These are phyloP conservation scores for Rauvolfia tetraphylla DNA, from an alignment of 257 asterid species.

Conservation along the genomic window DNA sequence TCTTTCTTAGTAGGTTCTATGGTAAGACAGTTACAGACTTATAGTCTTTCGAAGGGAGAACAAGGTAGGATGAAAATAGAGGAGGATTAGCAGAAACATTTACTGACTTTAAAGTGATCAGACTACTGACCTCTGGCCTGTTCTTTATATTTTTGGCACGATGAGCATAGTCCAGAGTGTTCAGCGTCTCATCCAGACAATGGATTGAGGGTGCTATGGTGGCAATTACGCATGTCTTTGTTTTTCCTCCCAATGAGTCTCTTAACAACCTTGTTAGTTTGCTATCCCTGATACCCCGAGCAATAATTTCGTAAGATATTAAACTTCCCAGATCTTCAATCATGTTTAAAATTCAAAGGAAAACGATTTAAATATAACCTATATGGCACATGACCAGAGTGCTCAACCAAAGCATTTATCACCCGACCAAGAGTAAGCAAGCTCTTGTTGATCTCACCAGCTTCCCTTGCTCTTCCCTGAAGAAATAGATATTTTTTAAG, in stretches of 20 bases:
- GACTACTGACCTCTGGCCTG: slow-evolving; percentile 80
- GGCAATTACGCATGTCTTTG: slow-evolving; percentile 96
- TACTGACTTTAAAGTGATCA: slow-evolving; percentile 1
- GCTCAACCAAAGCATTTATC: slow-evolving; percentile 95
- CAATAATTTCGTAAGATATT: neutral
- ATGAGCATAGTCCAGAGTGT: slow-evolving; percentile 94
- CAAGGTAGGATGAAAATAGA: slow-evolving; percentile 2
- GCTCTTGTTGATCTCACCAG: slow-evolving; percentile 99
- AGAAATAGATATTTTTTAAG: slow-evolving; percentile 20
- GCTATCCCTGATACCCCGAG: slow-evolving; percentile 76
- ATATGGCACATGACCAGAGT: slow-evolving; percentile 94
- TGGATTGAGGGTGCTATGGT: slow-evolving; percentile 85
- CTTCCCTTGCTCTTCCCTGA: slow-evolving; percentile 99
- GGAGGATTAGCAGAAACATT: no score
- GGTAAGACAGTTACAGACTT: neutral
- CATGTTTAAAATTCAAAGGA: neutral
- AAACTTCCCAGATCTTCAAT: slow-evolving; percentile 11
- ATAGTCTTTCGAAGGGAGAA: slow-evolving; percentile 13
- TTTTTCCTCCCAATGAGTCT: slow-evolving; percentile 97
- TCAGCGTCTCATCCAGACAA: slow-evolving; percentile 95
- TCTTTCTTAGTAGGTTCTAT: neutral
- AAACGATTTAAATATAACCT: slow-evolving; percentile 40
- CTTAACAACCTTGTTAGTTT: slow-evolving; percentile 89
- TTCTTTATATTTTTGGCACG: slow-evolving; percentile 99
- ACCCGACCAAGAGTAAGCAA: slow-evolving; percentile 96